phyloP scores from a whole-genome alignment of 169 alveolate genomes.

The Plasmodium knowlesi region DNA sequence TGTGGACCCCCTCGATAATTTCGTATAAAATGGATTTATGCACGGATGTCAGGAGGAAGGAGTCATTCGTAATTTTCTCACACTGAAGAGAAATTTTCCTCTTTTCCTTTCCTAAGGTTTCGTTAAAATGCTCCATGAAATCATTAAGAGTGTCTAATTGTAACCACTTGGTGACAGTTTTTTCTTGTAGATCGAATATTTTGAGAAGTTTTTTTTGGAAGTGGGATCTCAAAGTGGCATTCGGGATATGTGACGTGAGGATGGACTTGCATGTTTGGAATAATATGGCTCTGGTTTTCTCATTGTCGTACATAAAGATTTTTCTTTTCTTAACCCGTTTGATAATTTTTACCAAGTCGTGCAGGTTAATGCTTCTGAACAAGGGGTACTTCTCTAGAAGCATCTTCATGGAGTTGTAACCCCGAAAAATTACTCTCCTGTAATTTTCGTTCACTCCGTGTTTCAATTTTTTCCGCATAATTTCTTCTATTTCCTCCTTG shows the following conservation, averaged over 20 bases:
- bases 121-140: slow-evolving; percentile 27
- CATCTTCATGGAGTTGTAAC: slow-evolving; percentile 21
- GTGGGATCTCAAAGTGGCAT: neutral
- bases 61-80: slow-evolving; percentile 9
- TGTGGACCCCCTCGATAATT: slow-evolving; percentile 83
- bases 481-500: slow-evolving; percentile 47
- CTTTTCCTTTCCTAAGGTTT: slow-evolving; percentile 8
- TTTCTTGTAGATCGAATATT: neutral
- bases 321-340: slow-evolving; percentile 48
- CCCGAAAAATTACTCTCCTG: slow-evolving; percentile 1
- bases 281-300: slow-evolving; percentile 16
- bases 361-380: slow-evolving; percentile 70
- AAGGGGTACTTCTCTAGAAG: slow-evolving; percentile 43
- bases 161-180: neutral
- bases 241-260: slow-evolving; percentile 64
- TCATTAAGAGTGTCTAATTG: neutral
- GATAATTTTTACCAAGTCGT: slow-evolving; percentile 63
- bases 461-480: slow-evolving; percentile 25
- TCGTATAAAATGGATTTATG: slow-evolving; percentile 89
- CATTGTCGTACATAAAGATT: slow-evolving; percentile 19
- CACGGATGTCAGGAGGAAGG: slow-evolving; percentile 76
- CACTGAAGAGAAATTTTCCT: neutral
- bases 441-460: slow-evolving; percentile 26
- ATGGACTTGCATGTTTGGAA: slow-evolving; percentile 54
- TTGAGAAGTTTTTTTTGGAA: slow-evolving; percentile 1